Conservation (phyloP, 2,329 filamentous ascomycete genomes). For the Alternaria sp. region DNA sequence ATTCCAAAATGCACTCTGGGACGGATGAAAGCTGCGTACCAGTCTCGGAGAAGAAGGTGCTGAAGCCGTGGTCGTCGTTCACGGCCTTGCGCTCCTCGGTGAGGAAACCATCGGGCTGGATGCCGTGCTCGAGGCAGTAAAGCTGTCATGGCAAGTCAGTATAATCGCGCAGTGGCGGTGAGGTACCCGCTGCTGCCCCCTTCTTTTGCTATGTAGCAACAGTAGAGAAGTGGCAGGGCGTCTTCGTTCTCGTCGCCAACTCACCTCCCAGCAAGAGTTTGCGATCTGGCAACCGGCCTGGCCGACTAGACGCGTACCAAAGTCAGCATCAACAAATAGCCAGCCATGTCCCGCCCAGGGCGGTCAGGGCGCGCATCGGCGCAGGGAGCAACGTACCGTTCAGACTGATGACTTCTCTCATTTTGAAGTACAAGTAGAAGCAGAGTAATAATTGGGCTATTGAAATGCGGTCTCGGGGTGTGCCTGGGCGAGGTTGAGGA, state of each 20-base stretch:
- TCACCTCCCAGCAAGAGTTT: constrained; percentile 99
- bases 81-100: constrained; percentile 96
- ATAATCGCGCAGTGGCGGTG: constrained; percentile 42
- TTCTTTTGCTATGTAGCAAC: constrained; percentile 27
- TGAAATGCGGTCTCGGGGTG: constrained; percentile 35
- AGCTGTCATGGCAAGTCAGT: constrained; percentile 68
- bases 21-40: constrained; percentile 68
- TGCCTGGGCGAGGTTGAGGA: constrained; percentile 30
- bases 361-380: constrained; percentile 55
- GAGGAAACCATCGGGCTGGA: constrained; percentile 98
- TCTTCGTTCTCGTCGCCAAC: constrained; percentile 53
- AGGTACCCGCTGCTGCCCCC: constrained; percentile 43
- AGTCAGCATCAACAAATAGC: constrained; percentile 60
- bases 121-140: constrained; percentile 99
- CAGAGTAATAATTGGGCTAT: constrained; percentile 44
- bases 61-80: constrained; percentile 96
- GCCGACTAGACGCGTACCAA: constrained; percentile 75
- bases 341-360: constrained; percentile 41
- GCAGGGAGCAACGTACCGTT: constrained; percentile 75
- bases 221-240: constrained; percentile 21
- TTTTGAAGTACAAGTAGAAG: constrained; percentile 61
- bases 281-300: constrained; percentile 99
- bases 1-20: constrained; percentile 21
- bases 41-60: constrained; percentile 99
- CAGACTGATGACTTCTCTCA: constrained; percentile 99